Conservation (phyloP, 371 early-diverging fungal species). For the Sporodiniella umbellata region DNA sequence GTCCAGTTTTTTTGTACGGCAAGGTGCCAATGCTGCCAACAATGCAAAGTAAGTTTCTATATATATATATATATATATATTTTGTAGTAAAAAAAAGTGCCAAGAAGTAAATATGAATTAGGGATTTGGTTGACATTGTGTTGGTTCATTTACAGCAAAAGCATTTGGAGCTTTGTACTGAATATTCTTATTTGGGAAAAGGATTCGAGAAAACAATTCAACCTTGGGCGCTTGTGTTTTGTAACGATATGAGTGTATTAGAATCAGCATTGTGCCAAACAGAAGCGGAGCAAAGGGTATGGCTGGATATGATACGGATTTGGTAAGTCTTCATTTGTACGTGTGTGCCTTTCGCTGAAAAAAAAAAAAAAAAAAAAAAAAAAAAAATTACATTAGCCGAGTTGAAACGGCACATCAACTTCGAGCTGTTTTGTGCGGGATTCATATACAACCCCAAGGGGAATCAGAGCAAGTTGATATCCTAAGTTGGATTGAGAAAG, state of each 20-base stretch:
- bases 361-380: not conserved
- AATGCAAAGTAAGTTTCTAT: not conserved
- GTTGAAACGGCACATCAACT: slow-evolving; percentile 19
- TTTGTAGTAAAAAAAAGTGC: not conserved
- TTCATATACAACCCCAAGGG: slow-evolving; percentile 14
- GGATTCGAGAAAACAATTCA: slow-evolving; percentile 8
- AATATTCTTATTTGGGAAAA: slow-evolving; percentile 3
- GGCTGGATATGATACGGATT: slow-evolving; percentile 14
- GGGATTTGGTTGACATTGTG: not conserved
- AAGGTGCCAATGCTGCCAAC: not conserved
- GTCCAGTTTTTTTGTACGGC: not conserved
- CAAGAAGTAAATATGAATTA: too few relatives aligned
- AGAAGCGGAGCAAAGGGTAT: slow-evolving; percentile 10
- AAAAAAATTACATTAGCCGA: slow-evolving; percentile 11
- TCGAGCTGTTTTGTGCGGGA: slow-evolving; percentile 8
- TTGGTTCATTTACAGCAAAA: not conserved
- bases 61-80: too few relatives aligned
- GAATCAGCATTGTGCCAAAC: not conserved
- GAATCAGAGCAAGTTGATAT: slow-evolving; percentile 4
- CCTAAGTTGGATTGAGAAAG: slow-evolving; percentile 21
- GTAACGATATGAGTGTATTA: not conserved
- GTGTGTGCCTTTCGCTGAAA: not conserved
- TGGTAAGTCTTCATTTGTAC: slow-evolving; percentile 7
- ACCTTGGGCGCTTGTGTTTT: slow-evolving; percentile 17
- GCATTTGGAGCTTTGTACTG: not conserved